phyloP scores from a whole-genome alignment of 441 rosid species.

The Erodium texanum region DNA sequence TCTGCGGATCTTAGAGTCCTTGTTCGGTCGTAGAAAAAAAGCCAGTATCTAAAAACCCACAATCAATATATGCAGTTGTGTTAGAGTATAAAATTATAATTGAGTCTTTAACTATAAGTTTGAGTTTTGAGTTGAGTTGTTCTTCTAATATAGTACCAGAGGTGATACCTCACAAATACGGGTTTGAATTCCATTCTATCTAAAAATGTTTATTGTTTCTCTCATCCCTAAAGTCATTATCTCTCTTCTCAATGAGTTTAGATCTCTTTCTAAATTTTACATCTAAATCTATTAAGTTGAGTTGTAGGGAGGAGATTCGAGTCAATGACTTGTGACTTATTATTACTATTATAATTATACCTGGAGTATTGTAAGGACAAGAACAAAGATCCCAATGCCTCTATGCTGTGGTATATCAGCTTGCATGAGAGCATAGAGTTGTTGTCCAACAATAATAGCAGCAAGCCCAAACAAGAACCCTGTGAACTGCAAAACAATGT shows the following conservation, averaged over 20 bases:
- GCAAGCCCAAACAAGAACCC: slow-evolving; percentile 70
- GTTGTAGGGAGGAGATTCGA: not conserved
- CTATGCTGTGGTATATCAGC: slow-evolving; percentile 57
- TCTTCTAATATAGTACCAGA: too few species aligned
- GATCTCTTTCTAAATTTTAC: too few species aligned
- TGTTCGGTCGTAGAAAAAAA: slow-evolving; percentile 64
- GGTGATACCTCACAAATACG: too few species aligned
- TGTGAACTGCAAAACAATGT: slow-evolving; percentile 49
- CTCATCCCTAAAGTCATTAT: too few species aligned
- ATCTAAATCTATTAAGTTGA: not conserved
- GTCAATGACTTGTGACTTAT: too few species aligned
- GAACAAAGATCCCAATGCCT: slow-evolving; percentile 72
- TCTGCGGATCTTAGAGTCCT: slow-evolving; percentile 58
- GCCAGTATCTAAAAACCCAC: slow-evolving; percentile 49
- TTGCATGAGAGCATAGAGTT: slow-evolving; percentile 41
- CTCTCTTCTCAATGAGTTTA: too few species aligned
- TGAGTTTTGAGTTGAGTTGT: too few species aligned
- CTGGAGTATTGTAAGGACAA: slow-evolving; percentile 71
- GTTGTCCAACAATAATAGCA: slow-evolving; percentile 55
- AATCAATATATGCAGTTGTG: not conserved
- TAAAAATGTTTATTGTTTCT: too few species aligned
- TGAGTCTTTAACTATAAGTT: too few species aligned
- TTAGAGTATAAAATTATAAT: too few species aligned
- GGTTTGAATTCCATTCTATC: too few species aligned
- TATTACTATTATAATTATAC: slow-evolving; percentile 28